Evolutionary conservation across 768 basidiomycete genomes (phyloP), one percentile per base, ranked within the genome.

Genomic region (Tephrocybe sp.): DNA sequence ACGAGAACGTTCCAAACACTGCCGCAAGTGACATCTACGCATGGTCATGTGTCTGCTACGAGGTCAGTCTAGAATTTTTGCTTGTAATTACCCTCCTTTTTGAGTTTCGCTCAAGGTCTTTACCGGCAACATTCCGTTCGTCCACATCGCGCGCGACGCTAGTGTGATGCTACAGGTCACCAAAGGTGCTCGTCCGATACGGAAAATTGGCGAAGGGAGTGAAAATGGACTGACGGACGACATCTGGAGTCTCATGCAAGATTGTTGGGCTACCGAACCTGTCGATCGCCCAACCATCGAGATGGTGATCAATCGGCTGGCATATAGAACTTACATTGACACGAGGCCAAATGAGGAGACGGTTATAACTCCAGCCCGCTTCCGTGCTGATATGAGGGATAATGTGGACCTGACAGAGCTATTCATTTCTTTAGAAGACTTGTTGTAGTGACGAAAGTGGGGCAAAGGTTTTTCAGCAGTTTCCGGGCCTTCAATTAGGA

Each of bases 21-120:
- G 55, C 52, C 12, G 52, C 54, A 3, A 64, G 58, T 12, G 66
- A 67, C 50, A 45, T 67, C 23, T 67, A 67, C 39, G 61, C 66
- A 18, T 65, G 62, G 48, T 34, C 58, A 7, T 61, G 61, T 34
- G 62, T 63, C 14, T 62, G 52, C 36, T 62, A 64, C 26, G 63
- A 67, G 58, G 65, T 65, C 20, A 15, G 17, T 14, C 5, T 20
- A 6, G 10, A 39, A 21, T 12, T 39, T 9, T 7, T 18, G 17
- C 17, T 8, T 4, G 11, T 36, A 12, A 4, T 15, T 8, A 36
- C 11, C 34, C 34, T 17, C 34, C 34, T 12, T 30, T 30, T 30
- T 12, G 28, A 30, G 7, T 12, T 30, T 30, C 28, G 28, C 28
- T 30, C 12, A 30, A 39, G 38, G 20, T 39, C 8, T 39, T 39